Conservation (phyloP, 2,329 filamentous ascomycete genomes). For the Pyrenophora graminea region DNA sequence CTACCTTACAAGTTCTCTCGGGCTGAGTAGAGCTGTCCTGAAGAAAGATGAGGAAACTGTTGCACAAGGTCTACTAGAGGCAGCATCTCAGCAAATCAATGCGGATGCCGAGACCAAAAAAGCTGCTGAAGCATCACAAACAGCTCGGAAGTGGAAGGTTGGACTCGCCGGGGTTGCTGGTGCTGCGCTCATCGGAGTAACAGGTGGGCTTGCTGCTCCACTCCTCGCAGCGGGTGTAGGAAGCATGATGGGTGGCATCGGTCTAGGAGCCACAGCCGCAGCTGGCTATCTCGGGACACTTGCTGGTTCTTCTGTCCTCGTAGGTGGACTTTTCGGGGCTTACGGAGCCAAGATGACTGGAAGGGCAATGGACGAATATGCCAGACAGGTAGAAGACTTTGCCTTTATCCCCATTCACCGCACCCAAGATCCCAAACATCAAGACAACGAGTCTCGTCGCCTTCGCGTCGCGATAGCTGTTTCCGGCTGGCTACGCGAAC, state of each 20-base stretch:
- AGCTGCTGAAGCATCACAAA: constrained; percentile 68
- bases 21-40: constrained; percentile 67
- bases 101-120: constrained; percentile 77
- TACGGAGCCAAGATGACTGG: constrained; percentile 82
- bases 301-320: constrained; percentile 76
- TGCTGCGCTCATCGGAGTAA: constrained; percentile 82
- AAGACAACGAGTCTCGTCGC: constrained; percentile 53
- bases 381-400: constrained; percentile 85
- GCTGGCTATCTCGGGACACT: constrained; percentile 79
- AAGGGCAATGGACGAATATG: constrained; percentile 86
- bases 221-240: constrained; percentile 80
- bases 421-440: constrained; percentile 53
- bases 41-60: constrained; percentile 75
- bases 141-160: constrained; percentile 75
- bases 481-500: constrained; percentile 76
- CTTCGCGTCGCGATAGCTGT: constrained; percentile 82
- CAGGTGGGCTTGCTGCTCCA: constrained; percentile 76
- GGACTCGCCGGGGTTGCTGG: constrained; percentile 86
- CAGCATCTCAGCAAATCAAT: constrained; percentile 70
- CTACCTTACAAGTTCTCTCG: constrained; percentile 70
- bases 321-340: constrained; percentile 89
- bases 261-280: constrained; percentile 72
- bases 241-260: constrained; percentile 74
- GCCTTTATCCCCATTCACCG: constrained; percentile 72
- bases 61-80: constrained; percentile 72